Evolutionary conservation across 1,139 yeast species (phyloP), one percentile per base, ranked within the genome.

Genomic region (Arxiozyma slooffiae): DNA sequence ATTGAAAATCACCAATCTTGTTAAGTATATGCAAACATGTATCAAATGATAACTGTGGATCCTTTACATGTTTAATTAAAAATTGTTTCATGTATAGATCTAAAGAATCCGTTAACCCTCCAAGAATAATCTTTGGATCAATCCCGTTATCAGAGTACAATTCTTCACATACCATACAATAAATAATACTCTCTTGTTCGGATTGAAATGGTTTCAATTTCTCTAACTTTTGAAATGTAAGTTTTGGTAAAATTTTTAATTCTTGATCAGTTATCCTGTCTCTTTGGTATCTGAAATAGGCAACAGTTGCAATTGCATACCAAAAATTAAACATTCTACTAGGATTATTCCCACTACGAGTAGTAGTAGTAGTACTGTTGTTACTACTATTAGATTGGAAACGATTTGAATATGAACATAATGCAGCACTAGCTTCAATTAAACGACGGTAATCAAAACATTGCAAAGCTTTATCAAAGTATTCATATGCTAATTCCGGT

Each of bases 71-170:
- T 41, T 51, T 58, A 30, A 67, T 20, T 40, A 67, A 48, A 36
- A 62, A 60, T 49, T 65, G 64, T 48, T 67, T 67, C 51, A 64
- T 51, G 39, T 62, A 62, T 26, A 67, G 50, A 50, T 66, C 65
- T 9, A 65, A 61, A 21, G 62, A 57, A 3, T 50, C 53, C 18
- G 56, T 49, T 44, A 66, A 54, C 18, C 51, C 55, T 4, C 60
- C 62, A 17, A 59, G 38, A 17, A 64, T 57, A 20, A 50, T 55
- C 4, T 55, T 3, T 50, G 45, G 1, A 61, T 54, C 42, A 58
- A 60, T 9, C 50, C 26, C 43, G 40, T 57, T 55, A 17, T 52
- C 53, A 5, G 53, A 52, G 40, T 60, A 63, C 39, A 63, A 49
- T 38, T 57, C 60, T 41, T 60, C 57, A 46, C 67, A 61, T 1